These are phyloP conservation scores for Pythium dissotocum DNA, from an alignment of 352 stramenopile species.

Conservation along the genomic window DNA sequence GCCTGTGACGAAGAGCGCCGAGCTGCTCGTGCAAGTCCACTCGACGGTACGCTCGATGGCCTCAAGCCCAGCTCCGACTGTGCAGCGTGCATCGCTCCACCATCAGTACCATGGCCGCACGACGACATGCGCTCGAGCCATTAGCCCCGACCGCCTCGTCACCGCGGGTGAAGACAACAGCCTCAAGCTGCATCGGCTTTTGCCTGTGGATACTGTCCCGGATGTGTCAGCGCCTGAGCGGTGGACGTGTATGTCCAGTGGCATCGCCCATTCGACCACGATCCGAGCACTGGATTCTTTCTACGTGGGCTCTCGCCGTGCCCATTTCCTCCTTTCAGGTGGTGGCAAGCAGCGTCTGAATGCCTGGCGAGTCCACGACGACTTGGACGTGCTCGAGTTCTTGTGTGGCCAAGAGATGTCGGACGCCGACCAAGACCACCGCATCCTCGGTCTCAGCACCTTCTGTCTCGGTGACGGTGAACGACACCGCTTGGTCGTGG, in stretches of 20 bases:
- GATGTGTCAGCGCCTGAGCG: not conserved
- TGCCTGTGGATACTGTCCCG: conserved; percentile 10
- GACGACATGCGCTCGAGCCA: conserved; percentile 58
- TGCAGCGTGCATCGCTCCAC: conserved; percentile 53
- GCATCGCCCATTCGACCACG: conserved; percentile 78
- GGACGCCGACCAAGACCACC: conserved; percentile 73
- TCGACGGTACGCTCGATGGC: conserved; percentile 32
- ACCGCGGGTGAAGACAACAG: conserved; percentile 85
- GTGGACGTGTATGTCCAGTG: conserved; percentile 54
- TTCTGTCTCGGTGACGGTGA: conserved; percentile 40
- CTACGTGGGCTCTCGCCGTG: conserved; percentile 19
- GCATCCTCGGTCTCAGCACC: conserved; percentile 72
- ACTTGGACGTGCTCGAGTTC: conserved; percentile 46
- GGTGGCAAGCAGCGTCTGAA: conserved; percentile 85
- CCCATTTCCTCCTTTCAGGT: conserved; percentile 65
- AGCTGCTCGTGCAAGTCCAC: conserved; percentile 70
- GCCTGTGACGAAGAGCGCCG: conserved; percentile 44
- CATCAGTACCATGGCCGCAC: conserved; percentile 76
- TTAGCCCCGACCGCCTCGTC: conserved; percentile 48
- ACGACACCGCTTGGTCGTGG: conserved; percentile 51
- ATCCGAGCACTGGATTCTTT: conserved; percentile 70
- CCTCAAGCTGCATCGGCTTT: conserved; percentile 64
- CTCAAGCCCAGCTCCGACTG: not conserved
- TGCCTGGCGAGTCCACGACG: conserved; percentile 56
- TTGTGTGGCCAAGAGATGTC: conserved; percentile 62